A percentile compares a stretch with the other conserved stretches of the same genome.
phyloP scores from a whole-genome alignment of 306 rosid genomes.

The Delonix regia region DNA sequence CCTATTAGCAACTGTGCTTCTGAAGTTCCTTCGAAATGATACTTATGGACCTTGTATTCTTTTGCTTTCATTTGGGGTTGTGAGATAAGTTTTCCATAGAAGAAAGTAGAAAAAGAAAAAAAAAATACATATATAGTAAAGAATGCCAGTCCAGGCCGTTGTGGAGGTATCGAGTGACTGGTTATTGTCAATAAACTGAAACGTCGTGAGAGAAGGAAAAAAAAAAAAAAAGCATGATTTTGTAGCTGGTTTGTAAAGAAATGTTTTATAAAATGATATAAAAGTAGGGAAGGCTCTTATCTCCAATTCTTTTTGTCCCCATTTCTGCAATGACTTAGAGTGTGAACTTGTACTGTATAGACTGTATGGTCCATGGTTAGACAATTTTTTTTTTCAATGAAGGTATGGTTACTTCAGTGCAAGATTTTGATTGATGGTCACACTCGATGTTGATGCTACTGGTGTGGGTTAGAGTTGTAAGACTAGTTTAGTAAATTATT shows the following conservation, averaged over 20 bases:
- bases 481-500: not conserved
- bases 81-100: constrained; percentile 46
- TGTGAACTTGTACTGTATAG: not conserved
- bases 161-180: constrained; percentile 81
- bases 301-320: constrained; percentile 6
- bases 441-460: not conserved
- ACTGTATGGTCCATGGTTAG: not conserved
- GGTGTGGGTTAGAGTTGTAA: not conserved
- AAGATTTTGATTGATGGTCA: not conserved
- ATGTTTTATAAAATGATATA: constrained; percentile 46
- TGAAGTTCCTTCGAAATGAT: constrained; percentile 77
- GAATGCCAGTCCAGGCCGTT: constrained; percentile 94
- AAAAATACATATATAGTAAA: constrained; percentile 9
- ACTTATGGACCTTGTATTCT: constrained; percentile 18
- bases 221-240: constrained; percentile 36
- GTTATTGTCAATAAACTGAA: constrained; percentile 68
- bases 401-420: not conserved
- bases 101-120: constrained; percentile 23
- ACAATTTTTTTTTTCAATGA: not conserved
- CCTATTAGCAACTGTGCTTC: constrained; percentile 70
- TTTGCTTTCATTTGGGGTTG: constrained; percentile 37
- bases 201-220: constrained; percentile 23
- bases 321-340: constrained; percentile 3
- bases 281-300: constrained; percentile 37
- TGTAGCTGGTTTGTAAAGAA: constrained; percentile 58